A percentile compares a stretch with the other conserved stretches of the same genome.
These are phyloP conservation scores for Gastrolobium villosum DNA, from an alignment of 306 rosid genomes.

Conservation along the genomic window DNA sequence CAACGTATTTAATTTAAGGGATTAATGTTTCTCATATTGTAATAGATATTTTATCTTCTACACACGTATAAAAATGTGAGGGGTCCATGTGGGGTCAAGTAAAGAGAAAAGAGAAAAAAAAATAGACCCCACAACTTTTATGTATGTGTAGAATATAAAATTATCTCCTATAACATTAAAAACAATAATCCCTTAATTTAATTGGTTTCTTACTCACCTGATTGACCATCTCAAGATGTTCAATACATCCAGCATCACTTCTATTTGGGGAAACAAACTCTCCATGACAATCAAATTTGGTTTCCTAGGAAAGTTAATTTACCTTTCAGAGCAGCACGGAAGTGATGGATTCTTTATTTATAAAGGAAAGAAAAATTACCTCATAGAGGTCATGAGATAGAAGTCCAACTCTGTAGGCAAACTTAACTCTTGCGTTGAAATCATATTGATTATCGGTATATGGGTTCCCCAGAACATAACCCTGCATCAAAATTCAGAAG, in stretches of 20 bases:
- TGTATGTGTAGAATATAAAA: no score
- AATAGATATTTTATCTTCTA: no score
- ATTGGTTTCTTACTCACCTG: constrained; percentile 4
- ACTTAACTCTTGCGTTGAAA: constrained; percentile 31
- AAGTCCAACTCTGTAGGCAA: constrained; percentile 47
- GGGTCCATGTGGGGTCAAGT: no score
- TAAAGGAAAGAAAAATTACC: constrained; percentile 16
- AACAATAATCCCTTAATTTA: neutral
- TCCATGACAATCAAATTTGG: constrained; percentile 23
- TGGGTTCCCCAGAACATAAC: constrained; percentile 48
- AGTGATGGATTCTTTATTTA: neutral
- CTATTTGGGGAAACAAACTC: constrained; percentile 18
- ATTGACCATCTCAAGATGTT: constrained; percentile 15
- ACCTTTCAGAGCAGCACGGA: neutral
- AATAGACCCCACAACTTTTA: no score
- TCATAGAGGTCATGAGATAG: constrained; percentile 44
- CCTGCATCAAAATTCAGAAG: constrained; percentile 33
- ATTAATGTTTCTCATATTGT: no score
- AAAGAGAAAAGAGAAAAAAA: no score
- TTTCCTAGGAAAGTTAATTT: neutral
- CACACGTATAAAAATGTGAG: no score
- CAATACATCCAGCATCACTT: constrained; percentile 4
- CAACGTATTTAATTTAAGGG: neutral
- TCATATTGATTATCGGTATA: constrained; percentile 23
- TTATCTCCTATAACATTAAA: no score